Percentiles rank a stretch among this genome's conserved stretches.
Evolutionary conservation across 176 grass and related monocot species (phyloP).

Genomic region (Musa schizocarpa): DNA sequence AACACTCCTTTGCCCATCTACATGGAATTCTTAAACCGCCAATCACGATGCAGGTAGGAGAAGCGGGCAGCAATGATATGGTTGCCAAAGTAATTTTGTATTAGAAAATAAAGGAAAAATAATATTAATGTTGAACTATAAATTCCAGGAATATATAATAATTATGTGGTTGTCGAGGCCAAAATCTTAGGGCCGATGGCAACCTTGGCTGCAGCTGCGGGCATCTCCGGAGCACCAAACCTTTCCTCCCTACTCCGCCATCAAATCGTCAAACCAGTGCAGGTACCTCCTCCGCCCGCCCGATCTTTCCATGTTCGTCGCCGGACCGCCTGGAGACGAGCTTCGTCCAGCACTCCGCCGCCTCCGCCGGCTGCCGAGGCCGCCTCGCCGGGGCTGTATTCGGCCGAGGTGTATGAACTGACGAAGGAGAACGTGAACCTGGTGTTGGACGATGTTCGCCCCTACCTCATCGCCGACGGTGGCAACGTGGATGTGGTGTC

Average conservation of each 20-base stretch:
- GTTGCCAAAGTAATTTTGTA: too few species aligned
- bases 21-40: too few species aligned
- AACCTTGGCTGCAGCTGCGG: slow-evolving; percentile 2
- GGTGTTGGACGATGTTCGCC: slow-evolving; percentile 73
- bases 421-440: slow-evolving; percentile 66
- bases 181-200: background rate
- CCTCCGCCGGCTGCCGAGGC: slow-evolving; percentile 30
- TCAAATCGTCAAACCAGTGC: background rate
- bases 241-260: background rate
- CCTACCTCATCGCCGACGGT: slow-evolving; percentile 84
- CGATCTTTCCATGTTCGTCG: background rate
- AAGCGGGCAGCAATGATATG: too few species aligned
- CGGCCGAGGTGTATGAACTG: slow-evolving; percentile 62
- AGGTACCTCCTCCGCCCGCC: background rate
- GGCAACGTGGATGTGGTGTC: slow-evolving; percentile 73
- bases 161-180: too few species aligned
- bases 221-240: background rate
- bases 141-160: background rate
- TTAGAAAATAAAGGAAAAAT: too few species aligned
- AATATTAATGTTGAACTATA: background rate
- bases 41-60: too few species aligned
- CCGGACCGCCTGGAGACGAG: background rate
- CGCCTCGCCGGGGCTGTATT: slow-evolving; percentile 49
- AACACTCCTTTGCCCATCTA: too few species aligned
- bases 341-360: slow-evolving; percentile 10